Percentiles rank a stretch among this genome's conserved stretches.
These are phyloP conservation scores for Fraxinus baroniana DNA, from an alignment of 305 asterid species.

Conservation along the genomic window DNA sequence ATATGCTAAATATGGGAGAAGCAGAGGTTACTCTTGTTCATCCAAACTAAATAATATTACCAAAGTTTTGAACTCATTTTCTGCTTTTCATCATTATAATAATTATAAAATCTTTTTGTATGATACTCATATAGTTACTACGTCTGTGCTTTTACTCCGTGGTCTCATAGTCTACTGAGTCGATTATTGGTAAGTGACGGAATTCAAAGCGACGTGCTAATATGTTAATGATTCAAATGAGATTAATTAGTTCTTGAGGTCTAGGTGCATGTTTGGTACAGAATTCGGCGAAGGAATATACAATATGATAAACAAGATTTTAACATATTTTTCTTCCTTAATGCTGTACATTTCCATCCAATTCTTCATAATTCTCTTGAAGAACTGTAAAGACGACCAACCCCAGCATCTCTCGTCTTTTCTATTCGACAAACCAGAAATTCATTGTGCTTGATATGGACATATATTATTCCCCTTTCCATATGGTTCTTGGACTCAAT, in stretches of 20 bases:
- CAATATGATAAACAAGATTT: not conserved
- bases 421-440: not conserved
- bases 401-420: not conserved
- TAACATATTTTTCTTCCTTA: not conserved
- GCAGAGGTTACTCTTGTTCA: not conserved
- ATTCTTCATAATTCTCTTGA: too few relatives aligned
- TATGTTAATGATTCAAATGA: not conserved
- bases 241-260: not conserved
- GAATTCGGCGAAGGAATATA: not conserved
- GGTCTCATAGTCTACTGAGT: not conserved
- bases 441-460: not conserved
- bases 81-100: not conserved
- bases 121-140: not conserved
- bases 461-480: not conserved
- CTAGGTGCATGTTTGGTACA: not conserved
- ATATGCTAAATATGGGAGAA: not conserved
- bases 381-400: not conserved
- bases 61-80: too few relatives aligned
- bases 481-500: not conserved
- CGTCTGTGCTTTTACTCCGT: not conserved
- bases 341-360: too few relatives aligned
- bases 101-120: not conserved
- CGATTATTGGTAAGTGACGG: not conserved
- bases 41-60: too few relatives aligned
- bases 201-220: not conserved